These are phyloP conservation scores for Gracilaria caudata DNA, from an alignment of 23 red algal genomes.

Conservation along the genomic window DNA sequence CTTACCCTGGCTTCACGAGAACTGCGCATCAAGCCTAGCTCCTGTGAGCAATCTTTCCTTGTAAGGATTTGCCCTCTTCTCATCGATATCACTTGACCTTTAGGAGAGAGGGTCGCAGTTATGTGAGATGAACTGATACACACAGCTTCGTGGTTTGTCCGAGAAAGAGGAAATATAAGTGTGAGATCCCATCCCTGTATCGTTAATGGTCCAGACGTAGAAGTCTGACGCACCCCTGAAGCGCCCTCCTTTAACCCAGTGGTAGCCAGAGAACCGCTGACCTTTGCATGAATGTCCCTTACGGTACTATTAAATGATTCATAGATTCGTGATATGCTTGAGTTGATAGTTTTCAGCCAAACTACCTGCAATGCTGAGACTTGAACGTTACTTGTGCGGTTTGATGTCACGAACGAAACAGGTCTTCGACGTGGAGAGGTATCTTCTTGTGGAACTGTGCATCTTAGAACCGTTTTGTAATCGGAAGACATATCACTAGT, in stretches of 20 bases:
- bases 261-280: not conserved
- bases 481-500: not conserved
- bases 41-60: constrained; percentile 1
- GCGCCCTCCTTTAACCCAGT: not conserved
- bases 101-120: constrained; percentile 8
- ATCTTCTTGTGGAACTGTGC: not conserved
- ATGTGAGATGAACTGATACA: constrained; percentile 16
- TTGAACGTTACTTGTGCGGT: not conserved
- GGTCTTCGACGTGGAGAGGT: not conserved
- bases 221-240: too few species aligned
- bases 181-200: constrained; percentile 27
- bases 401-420: not conserved
- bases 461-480: not conserved
- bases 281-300: not conserved
- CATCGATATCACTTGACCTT: constrained; percentile 23
- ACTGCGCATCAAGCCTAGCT: too few species aligned
- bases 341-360: not conserved
- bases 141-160: not conserved
- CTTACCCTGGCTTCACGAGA: not conserved
- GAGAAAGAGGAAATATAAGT: not conserved
- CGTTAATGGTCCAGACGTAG: not conserved
- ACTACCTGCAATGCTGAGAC: constrained; percentile 7
- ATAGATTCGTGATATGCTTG: not conserved
- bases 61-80: constrained; percentile 26
- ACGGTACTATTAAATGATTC: not conserved